Percentiles rank a stretch among this genome's conserved stretches.
Conservation (phyloP, 257 asterid genomes). For the Rubia yunnanensis region DNA sequence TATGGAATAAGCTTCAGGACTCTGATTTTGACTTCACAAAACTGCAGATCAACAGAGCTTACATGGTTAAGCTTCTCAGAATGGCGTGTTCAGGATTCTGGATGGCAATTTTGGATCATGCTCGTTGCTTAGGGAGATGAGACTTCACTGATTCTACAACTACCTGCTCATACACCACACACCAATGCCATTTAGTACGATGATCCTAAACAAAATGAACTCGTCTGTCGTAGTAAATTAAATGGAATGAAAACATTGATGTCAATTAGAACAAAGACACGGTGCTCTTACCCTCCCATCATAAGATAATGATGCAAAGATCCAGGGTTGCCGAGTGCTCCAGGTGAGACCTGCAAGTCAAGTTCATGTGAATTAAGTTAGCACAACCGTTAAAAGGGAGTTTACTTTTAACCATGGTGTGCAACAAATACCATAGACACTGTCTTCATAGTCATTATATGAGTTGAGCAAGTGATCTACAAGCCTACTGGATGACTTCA, state of each 20-base stretch:
- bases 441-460: constrained; percentile 86
- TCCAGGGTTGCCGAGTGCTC: constrained; percentile 98
- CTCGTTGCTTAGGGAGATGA: constrained; percentile 54
- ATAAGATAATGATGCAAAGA: constrained; percentile 90
- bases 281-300: constrained; percentile 86
- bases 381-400: background rate
- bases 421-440: constrained; percentile 68
- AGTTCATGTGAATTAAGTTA: constrained; percentile 12
- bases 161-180: constrained; percentile 43
- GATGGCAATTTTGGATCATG: constrained; percentile 13
- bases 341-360: constrained; percentile 69
- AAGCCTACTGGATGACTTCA: constrained; percentile 30
- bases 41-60: background rate
- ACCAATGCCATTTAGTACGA: background rate
- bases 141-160: constrained; percentile 91
- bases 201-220: background rate
- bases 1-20: background rate
- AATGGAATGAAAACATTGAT: background rate
- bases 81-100: constrained; percentile 1
- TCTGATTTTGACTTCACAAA: constrained; percentile 4
- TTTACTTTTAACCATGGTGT: background rate
- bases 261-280: too few relatives aligned
- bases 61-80: background rate
- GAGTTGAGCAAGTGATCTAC: constrained; percentile 58
- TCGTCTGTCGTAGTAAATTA: background rate